Percentiles rank a stretch among this genome's conserved stretches.
Conservation (phyloP, 2,329 filamentous ascomycete species). For the Cercospora janseana region DNA sequence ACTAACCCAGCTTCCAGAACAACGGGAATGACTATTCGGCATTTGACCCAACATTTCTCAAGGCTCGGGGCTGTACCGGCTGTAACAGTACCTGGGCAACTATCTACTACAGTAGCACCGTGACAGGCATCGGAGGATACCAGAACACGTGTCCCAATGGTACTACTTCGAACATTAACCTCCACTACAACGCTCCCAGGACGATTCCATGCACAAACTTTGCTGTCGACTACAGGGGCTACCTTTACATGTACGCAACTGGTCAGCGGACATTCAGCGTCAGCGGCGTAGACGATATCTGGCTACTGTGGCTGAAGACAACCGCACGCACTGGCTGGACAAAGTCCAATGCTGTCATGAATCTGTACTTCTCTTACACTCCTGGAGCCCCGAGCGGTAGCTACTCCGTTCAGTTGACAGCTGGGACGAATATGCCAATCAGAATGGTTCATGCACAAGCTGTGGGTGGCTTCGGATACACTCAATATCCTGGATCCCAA, state of each 20-base stretch:
- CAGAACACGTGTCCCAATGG: constrained; percentile 4
- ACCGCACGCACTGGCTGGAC: constrained; percentile 16
- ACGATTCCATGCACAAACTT: constrained; percentile 15
- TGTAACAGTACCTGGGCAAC: constrained; percentile 14
- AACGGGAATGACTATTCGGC: constrained; percentile 6
- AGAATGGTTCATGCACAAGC: constrained; percentile 18
- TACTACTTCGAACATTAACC: background rate
- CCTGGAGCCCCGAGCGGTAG: background rate
- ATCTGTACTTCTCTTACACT: constrained; percentile 6
- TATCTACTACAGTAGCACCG: constrained; percentile 14
- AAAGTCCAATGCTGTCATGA: constrained; percentile 15
- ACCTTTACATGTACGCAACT: constrained; percentile 14
- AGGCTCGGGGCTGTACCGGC: background rate
- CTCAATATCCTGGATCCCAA: constrained; percentile 15
- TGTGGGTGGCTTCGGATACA: constrained; percentile 12
- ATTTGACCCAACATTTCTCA: constrained; percentile 19
- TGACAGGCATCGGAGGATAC: constrained; percentile 10
- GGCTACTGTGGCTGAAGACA: constrained; percentile 11
- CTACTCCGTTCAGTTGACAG: background rate
- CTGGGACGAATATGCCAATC: constrained; percentile 15
- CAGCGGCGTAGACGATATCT: constrained; percentile 14
- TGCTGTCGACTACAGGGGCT: constrained; percentile 14
- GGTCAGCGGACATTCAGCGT: constrained; percentile 15
- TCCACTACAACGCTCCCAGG: background rate
- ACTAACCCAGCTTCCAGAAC: constrained; percentile 6